phyloP scores from a whole-genome alignment of 2,329 filamentous ascomycete genomes.

The Cladophialophora yegresii region DNA sequence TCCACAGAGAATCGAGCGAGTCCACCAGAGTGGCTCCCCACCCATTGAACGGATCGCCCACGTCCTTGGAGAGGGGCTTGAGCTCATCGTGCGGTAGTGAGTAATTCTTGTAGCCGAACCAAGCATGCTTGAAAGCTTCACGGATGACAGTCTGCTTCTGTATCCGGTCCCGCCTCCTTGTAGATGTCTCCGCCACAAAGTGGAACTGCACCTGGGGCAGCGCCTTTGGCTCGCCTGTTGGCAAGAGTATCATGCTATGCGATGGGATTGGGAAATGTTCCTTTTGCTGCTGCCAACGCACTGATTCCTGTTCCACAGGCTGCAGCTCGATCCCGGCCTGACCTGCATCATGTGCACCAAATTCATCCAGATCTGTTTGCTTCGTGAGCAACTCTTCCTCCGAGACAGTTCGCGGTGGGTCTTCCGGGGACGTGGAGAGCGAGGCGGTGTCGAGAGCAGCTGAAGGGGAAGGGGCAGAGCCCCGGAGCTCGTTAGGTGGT shows the following conservation, averaged over 20 bases:
- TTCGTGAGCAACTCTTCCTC: slow-evolving; percentile 32
- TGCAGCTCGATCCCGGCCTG: slow-evolving; percentile 39
- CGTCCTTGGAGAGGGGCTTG: slow-evolving; percentile 66
- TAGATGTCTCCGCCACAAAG: slow-evolving; percentile 67
- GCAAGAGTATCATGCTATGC: slow-evolving; percentile 72
- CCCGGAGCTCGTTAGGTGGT: slow-evolving; percentile 7
- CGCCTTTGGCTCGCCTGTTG: slow-evolving; percentile 66
- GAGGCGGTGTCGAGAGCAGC: slow-evolving; percentile 9
- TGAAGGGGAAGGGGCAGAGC: slow-evolving; percentile 1
- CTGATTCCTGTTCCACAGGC: slow-evolving; percentile 21
- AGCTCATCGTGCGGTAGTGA: slow-evolving; percentile 90
- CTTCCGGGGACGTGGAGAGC: neutral
- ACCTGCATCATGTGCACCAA: slow-evolving; percentile 42
- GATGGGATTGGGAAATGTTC: slow-evolving; percentile 77
- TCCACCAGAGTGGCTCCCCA: slow-evolving; percentile 90
- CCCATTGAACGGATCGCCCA: slow-evolving; percentile 80
- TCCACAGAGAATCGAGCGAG: slow-evolving; percentile 79
- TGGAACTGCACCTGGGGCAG: slow-evolving; percentile 76
- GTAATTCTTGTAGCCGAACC: slow-evolving; percentile 75
- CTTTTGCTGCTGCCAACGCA: slow-evolving; percentile 69
- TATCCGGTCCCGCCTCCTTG: slow-evolving; percentile 63
- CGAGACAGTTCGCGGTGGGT: slow-evolving; percentile 22
- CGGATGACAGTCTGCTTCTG: slow-evolving; percentile 68
- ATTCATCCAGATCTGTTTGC: slow-evolving; percentile 33
- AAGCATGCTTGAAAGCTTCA: slow-evolving; percentile 73